Base-by-base conservation (phyloP, 108 stramenopile species). In the Skeletonema menzelii region DNA sequence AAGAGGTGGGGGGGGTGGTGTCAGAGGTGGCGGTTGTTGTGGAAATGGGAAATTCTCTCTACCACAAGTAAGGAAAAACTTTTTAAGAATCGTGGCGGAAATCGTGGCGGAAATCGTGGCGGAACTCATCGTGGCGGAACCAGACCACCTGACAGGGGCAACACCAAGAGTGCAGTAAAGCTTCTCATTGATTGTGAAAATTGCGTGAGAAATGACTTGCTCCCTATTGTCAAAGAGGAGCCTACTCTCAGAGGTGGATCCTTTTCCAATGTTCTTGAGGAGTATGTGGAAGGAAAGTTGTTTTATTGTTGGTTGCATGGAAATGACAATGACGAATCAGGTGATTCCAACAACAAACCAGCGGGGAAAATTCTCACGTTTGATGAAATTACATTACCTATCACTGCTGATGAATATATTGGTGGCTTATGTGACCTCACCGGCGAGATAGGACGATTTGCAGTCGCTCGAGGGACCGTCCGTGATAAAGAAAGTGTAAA, bases 371-470 rank as follows among this genome's bases (percentile, higher is more conserved):
- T 93, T 26, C 61, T 91, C 24, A 32, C 56, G 12, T 58, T 57
- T 8, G 67, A 82, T 12, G 88, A 88, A 17, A 82, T 95, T 19
- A 67, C 65, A 4, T 59, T 95, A 27, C 27, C 56, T 8, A 65
- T 92, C 6, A 79, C 85, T 40, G 74, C 87, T 7, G 91, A 86
- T 57, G 95, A 96, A 53, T 98, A 98, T 67, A 79, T 98, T 5
- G 97, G 98, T 10, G 98, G 97, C 1, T 32, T 98, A n/a, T 95
- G 95, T 38, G 98, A 99, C 74, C 73, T 99, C 19, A 97, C 97
- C 8, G 98, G 98, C 8, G 98, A 99, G 73, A 82, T 99, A 42
- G 97, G 96, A 22, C 74, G 98, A n/a, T 92, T 80, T 67, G 97
- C 95, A 10, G 97, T 99, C 20, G 81, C 88, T 14, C 70, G 81